Base-by-base conservation (phyloP, 148 eudicot species). In the Rhododendron henanense region DNA sequence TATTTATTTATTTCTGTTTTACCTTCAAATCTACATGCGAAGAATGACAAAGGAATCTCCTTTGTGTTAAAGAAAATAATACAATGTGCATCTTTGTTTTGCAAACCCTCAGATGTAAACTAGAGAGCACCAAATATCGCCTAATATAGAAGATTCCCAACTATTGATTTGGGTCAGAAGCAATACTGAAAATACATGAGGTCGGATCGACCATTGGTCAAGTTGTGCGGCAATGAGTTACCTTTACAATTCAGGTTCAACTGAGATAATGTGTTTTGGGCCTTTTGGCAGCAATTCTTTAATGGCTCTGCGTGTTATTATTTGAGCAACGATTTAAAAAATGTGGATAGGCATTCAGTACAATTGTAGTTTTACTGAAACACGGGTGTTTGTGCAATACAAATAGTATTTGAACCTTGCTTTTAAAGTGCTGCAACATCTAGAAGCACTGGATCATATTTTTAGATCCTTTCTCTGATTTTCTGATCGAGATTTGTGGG, bases 191-290 rank as follows among this genome's bases (percentile, higher is more conserved):
- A 31, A 33, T 71, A 71, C 76, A 71, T 4, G 2, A 67, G 76
- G 39, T 71, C 21, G 2, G 39, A 15, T 14, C 3, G 5, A 71
- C 39, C 41, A 71, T 31, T 31, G 33, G 16, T 28, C 1, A 16
- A 65, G 74, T 13, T 15, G 2, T 33, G 76, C 39, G 3, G 19
- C 76, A 28, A 71, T 1, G 76, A 31, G 41, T 71, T 14, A 31
- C 39, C 19, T 33, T 1, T 33, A 71, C 1, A 31, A 33, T 14
- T 35, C 41, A 31, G 76, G 39, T 47, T 23, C 31, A 3, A 78
- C 81, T 51, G 5, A 78, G 55, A 78, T 80, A 13, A 55, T 50
- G 82, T 50, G 82, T 10, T 78, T 80, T 50, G 23, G 57, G 82
- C 28, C 63, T 10, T 78, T 51, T 50, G 23, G 57, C 15, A 28